Percentiles rank a stretch among this genome's conserved stretches.
Evolutionary conservation across 352 stramenopile genomes (phyloP).

Genomic region (Thraustochytrium striatum): DNA sequence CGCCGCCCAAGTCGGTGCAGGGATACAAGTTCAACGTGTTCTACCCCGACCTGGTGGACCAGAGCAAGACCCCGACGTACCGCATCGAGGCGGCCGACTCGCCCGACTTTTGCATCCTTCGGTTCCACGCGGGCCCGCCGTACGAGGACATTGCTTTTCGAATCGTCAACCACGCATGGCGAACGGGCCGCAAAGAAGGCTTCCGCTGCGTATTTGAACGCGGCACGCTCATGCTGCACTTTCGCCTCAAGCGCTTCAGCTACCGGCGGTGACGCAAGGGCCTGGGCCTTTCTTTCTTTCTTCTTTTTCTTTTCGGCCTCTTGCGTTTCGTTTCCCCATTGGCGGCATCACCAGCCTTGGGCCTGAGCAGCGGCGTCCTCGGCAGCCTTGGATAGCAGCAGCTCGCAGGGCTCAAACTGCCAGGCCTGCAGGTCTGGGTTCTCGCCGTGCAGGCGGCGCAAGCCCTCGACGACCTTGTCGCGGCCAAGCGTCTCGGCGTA

Average conservation of each 20-base stretch:
- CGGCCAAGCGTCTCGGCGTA: slow-evolving; percentile 43
- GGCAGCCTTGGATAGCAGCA: no score
- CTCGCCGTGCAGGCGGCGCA: slow-evolving; percentile 5
- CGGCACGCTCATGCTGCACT: slow-evolving; percentile 95
- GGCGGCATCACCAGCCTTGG: no score
- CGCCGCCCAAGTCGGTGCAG: slow-evolving; percentile 98
- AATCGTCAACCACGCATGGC: slow-evolving; percentile 98
- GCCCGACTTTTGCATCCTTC: slow-evolving; percentile 92
- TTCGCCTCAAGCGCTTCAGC: slow-evolving; percentile 96
- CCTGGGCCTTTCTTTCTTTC: no score
- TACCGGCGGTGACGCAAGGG: slow-evolving; percentile 94
- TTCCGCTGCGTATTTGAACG: slow-evolving; percentile 98
- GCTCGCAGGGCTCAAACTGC: slow-evolving; percentile 30
- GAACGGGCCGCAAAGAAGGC: slow-evolving; percentile 89
- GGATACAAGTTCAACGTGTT: slow-evolving; percentile 99
- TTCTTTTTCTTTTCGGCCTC: no score
- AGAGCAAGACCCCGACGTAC: slow-evolving; percentile 88
- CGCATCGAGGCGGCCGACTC: slow-evolving; percentile 85
- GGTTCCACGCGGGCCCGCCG: slow-evolving; percentile 92
- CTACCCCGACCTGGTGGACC: slow-evolving; percentile 98
- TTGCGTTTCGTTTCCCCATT: no score
- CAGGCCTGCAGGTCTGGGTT: slow-evolving; percentile 7
- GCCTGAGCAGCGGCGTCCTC: no score
- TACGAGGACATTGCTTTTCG: slow-evolving; percentile 99
- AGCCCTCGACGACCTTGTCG: neutral